Percentiles rank a stretch among this genome's conserved stretches.
These are phyloP conservation scores for Fraxinus anomala DNA, from an alignment of 257 asterid species.

Conservation along the genomic window DNA sequence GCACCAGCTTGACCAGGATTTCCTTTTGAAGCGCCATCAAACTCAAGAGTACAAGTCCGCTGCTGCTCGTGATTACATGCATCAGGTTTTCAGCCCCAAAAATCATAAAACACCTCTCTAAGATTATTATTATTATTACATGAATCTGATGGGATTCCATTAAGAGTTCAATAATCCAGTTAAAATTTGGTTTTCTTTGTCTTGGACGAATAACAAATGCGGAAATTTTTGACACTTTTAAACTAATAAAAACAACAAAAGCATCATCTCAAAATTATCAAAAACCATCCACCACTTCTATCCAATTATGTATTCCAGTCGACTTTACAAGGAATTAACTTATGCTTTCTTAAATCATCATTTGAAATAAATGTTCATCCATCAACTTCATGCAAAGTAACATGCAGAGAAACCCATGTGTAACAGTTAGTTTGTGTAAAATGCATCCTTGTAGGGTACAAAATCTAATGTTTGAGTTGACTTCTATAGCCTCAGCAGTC, in stretches of 20 bases:
- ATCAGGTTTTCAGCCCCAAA: slow-evolving; percentile 24
- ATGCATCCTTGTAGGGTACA: slow-evolving; percentile 6
- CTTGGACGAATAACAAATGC: background rate
- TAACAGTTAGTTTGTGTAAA: background rate
- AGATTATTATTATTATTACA: background rate
- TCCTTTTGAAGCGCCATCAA: slow-evolving; percentile 97
- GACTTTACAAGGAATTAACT: slow-evolving; percentile 39
- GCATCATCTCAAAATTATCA: slow-evolving; percentile 2
- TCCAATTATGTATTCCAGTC: slow-evolving; percentile 40
- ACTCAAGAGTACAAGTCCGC: slow-evolving; percentile 85
- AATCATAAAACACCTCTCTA: slow-evolving; percentile 13
- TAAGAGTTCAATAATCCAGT: background rate
- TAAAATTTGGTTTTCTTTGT: background rate
- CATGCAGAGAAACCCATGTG: background rate
- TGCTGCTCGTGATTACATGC: slow-evolving; percentile 35
- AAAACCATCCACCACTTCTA: slow-evolving; percentile 36
- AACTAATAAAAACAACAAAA: slow-evolving; percentile 19
- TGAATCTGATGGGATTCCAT: slow-evolving; percentile 4
- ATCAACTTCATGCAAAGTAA: slow-evolving; percentile 30
- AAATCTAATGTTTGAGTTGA: slow-evolving; percentile 7
- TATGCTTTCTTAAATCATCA: slow-evolving; percentile 40
- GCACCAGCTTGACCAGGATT: slow-evolving; percentile 99
- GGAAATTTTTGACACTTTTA: background rate
- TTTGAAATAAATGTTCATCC: slow-evolving; percentile 36
- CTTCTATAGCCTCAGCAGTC: background rate